Conservation (phyloP, 768 basidiomycete genomes). For the Suillus bovinus region DNA sequence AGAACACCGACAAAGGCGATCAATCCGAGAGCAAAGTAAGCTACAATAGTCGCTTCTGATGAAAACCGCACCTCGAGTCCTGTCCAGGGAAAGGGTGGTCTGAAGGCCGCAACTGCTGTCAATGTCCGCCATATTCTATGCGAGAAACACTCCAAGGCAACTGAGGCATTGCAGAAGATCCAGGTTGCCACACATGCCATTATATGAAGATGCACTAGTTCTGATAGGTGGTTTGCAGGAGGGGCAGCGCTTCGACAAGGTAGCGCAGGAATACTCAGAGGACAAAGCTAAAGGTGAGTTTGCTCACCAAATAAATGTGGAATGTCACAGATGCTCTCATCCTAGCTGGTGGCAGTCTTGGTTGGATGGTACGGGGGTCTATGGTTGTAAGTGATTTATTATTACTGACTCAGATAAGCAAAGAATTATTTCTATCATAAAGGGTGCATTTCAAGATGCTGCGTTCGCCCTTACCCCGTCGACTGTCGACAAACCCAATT, state of each 20-base stretch:
- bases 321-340: slow-evolving; percentile 2
- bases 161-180: slow-evolving; percentile 77
- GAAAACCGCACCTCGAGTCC: slow-evolving; percentile 1
- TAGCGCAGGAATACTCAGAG: slow-evolving; percentile 88
- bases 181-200: slow-evolving; percentile 45
- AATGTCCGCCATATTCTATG: slow-evolving; percentile 89
- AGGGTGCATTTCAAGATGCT: slow-evolving; percentile 83
- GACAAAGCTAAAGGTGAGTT: slow-evolving; percentile 82
- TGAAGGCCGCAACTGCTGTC: slow-evolving; percentile 80
- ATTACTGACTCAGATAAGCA: background rate
- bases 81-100: slow-evolving; percentile 50
- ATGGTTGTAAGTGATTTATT: slow-evolving; percentile 60
- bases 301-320: background rate
- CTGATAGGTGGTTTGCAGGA: slow-evolving; percentile 42
- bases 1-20: slow-evolving; percentile 20
- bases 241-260: slow-evolving; percentile 83
- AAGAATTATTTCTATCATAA: slow-evolving; percentile 12
- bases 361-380: slow-evolving; percentile 85
- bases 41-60: slow-evolving; percentile 4
- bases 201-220: background rate
- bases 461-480: slow-evolving; percentile 82
- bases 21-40: slow-evolving; percentile 19
- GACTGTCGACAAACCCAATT: slow-evolving; percentile 73
- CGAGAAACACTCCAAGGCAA: slow-evolving; percentile 82
- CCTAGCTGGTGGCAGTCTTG: slow-evolving; percentile 79